Base-by-base conservation (phyloP, 495 filamentous ascomycete genomes). In the Neurospora africana region DNA sequence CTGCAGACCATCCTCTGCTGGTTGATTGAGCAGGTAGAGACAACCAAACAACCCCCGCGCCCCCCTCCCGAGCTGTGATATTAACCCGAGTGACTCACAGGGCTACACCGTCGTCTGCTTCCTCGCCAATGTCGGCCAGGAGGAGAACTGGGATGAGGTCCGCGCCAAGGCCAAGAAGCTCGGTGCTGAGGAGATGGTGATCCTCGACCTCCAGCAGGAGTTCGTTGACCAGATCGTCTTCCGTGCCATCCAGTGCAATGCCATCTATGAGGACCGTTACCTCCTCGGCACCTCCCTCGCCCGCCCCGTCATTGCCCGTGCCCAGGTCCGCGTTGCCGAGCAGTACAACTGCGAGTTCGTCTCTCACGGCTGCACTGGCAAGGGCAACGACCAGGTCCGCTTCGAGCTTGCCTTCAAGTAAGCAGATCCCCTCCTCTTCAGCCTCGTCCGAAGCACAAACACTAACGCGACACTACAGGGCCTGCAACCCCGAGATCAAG, bases 151-250 rank as follows among this genome's bases (percentile, higher is more conserved):
- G 70, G 77, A 70, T 13, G 82, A 67, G 39, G 89, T 92, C 77
- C 87, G 89, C 79, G 79, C 79, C 76, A 91, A 91, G 83, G 91
- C 91, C 1, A 77, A 89, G 75, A 88, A 89, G 81, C 86, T 95
- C 73, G 91, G 91, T 71, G 91, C 91, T 71, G 82, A 83, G 76
- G 84, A 85, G 74, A 86, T 89, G 81, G 81, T 89, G 78, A 84
- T 92, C 76, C 81, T 85, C 75, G 88, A 93, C 79, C 85, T 97
- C 72, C 87, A 89, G 77, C 83, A 82, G 74, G 90, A 94, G 80
- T 94, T 97, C 75, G 88, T 96, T 75, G 91, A 94, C 76, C 87
- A 97, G 84, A 86, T 97, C 17, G 93, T 93, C 83, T 95, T 91
- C 88, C 91, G 88, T 69, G 95, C 95, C 71, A 89, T 97, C 76